Evolutionary conservation across 495 filamentous ascomycete species (phyloP).

Genomic region (Pseudevernia furfuracea): DNA sequence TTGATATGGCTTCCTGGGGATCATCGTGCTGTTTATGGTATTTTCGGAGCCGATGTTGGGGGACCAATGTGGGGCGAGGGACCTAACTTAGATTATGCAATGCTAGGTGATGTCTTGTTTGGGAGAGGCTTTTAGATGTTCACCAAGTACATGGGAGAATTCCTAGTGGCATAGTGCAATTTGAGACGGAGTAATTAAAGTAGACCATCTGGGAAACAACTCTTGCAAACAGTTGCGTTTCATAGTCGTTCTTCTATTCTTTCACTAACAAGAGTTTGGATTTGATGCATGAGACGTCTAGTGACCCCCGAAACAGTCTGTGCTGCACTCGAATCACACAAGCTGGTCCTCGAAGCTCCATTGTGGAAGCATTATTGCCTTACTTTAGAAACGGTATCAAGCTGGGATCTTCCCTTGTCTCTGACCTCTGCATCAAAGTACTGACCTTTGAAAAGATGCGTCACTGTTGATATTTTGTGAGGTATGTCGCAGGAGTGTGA

Average conservation of each 20-base stretch:
- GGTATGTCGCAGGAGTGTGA: background rate
- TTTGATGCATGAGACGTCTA: background rate
- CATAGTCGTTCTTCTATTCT: background rate
- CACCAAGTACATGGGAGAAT: background rate
- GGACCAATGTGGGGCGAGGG: too few species aligned
- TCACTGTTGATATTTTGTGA: too few species aligned
- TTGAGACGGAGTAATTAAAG: background rate
- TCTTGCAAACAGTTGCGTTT: background rate
- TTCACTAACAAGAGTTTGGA: too few species aligned
- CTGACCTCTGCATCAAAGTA: too few species aligned
- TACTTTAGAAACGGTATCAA: too few species aligned
- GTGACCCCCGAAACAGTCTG: background rate
- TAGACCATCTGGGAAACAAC: background rate
- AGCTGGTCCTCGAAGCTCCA: background rate
- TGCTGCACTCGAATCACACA: background rate
- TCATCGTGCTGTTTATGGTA: too few species aligned
- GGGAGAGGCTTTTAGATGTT: background rate
- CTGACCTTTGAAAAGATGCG: too few species aligned
- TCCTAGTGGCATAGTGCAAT: background rate
- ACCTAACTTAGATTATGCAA: too few species aligned
- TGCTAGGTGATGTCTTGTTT: background rate
- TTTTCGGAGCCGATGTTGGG: too few species aligned
- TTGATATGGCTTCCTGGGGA: too few species aligned
- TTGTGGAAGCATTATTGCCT: background rate
- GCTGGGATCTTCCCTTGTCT: too few species aligned